Base-by-base conservation (phyloP, 2,329 filamentous ascomycete genomes). In the Rasamsonia emersonii region DNA sequence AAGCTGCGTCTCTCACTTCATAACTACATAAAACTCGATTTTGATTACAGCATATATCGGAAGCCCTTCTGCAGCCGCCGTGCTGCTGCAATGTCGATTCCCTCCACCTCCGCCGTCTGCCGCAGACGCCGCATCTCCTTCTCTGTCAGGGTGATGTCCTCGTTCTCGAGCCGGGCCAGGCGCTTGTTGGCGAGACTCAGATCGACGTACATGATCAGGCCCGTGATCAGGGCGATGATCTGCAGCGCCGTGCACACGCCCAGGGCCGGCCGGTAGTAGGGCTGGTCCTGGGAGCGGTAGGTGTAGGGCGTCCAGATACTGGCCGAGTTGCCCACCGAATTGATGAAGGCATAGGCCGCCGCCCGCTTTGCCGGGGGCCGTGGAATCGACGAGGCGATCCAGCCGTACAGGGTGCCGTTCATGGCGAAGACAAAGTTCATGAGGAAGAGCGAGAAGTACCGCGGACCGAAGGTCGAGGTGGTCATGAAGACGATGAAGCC, bases 401-500 rank as follows among this genome's bases (percentile, higher is more conserved):
- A 71, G 3, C 61, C 58, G 38, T 58, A 65, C 9, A 59, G 38
- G 3, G 67, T 71, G 19, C 65, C 65, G 53, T 71, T 70, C 50
- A 68, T 68, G 10, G 67, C 62, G 42, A 74, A 74, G 35, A 75
- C 62, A 41, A 74, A 71, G 40, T 65, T 63, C 58, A 73, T 68
- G 23, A 73, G 53, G 58, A 74, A 74, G 36, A 73, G 56, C 15
- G 62, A 64, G 51, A 73, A 68, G 54, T 75, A 77, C 11, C 67
- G 62, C 0, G 70, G 61, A 0, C 67, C 71, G 33, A 75, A 74
- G 18, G 45, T 45, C 6, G 60, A 45, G 4, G 64, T 67, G 4
- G 63, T 64, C 66, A 74, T 73, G 54, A 73, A 75, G 34, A 75
- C 54, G 26, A 72, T 46, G 35, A 65, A 70, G 5, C 70, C 71